Evolutionary conservation across 164 flowering plant species (phyloP).

Genomic region (Vitis rotundifolia): DNA sequence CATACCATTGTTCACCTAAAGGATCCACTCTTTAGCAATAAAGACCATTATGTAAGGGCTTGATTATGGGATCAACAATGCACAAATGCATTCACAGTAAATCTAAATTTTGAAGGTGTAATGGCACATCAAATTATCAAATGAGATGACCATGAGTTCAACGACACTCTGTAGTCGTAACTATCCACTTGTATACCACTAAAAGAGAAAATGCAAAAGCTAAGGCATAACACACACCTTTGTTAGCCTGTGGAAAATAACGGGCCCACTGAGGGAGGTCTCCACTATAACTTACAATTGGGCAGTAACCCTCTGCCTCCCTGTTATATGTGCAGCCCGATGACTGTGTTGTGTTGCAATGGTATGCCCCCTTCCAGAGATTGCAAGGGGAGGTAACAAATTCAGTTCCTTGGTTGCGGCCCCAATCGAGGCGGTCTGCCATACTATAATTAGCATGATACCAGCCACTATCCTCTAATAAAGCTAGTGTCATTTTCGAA

Average conservation of each 20-base stretch:
- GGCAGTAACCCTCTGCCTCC: constrained; percentile 99
- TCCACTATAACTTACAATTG: constrained; percentile 83
- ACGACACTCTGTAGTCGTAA: neutral
- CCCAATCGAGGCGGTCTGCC: constrained; percentile 98
- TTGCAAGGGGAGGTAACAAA: constrained; percentile 93
- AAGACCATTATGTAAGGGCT: too few relatives aligned
- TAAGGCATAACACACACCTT: constrained; percentile 47
- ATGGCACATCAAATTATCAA: too few relatives aligned
- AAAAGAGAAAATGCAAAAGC: neutral
- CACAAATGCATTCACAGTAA: too few relatives aligned
- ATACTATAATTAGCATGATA: constrained; percentile 93
- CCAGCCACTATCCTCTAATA: constrained; percentile 99
- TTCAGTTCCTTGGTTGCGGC: constrained; percentile 90
- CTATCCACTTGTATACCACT: neutral
- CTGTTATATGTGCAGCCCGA: constrained; percentile 98
- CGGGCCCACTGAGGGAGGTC: constrained; percentile 98
- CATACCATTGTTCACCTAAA: too few relatives aligned
- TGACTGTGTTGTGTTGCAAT: constrained; percentile 92
- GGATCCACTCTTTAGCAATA: too few relatives aligned
- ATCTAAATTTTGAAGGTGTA: too few relatives aligned
- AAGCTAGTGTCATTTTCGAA: constrained; percentile 95
- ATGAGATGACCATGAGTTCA: too few relatives aligned
- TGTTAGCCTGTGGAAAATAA: constrained; percentile 93
- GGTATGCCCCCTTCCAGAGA: constrained; percentile 97
- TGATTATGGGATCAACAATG: too few relatives aligned